phyloP scores from a whole-genome alignment of 2,329 filamentous ascomycete genomes.

The Paraphaeosphaeria sporulosa region DNA sequence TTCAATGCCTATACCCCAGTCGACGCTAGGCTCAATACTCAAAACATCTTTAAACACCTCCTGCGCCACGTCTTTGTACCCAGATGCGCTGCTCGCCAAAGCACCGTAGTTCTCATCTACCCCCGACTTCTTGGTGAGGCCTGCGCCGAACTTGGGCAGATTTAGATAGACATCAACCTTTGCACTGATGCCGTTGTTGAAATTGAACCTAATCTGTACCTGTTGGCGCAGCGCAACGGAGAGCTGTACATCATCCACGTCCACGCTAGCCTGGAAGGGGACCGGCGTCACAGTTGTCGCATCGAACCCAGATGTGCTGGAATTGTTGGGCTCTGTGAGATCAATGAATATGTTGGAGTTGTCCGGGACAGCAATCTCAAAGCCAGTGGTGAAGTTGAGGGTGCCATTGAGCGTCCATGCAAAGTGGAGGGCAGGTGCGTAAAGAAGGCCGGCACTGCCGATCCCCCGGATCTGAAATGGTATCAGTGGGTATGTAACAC shows the following conservation, averaged over 20 bases:
- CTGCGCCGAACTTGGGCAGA: constrained; percentile 8
- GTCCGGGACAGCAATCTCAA: constrained; percentile 1
- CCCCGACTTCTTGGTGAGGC: constrained; percentile 1
- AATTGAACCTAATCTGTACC: constrained; percentile 2
- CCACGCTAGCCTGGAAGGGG: constrained; percentile 7
- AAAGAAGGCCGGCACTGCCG: background rate
- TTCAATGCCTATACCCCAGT: constrained; percentile 12
- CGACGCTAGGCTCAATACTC: constrained; percentile 2
- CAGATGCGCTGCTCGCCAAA: constrained; percentile 5
- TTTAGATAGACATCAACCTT: constrained; percentile 10
- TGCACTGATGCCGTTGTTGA: background rate
- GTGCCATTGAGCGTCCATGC: background rate
- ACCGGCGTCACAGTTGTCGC: background rate
- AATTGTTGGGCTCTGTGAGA: constrained; percentile 2
- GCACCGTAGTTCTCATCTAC: constrained; percentile 10
- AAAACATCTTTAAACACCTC: constrained; percentile 8
- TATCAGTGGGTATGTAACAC: background rate
- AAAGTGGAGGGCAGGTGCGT: constrained; percentile 1
- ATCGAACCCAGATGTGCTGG: background rate
- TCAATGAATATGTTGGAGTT: constrained; percentile 4
- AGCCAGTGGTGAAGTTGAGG: constrained; percentile 2
- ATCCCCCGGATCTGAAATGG: background rate
- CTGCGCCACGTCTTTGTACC: constrained; percentile 12
- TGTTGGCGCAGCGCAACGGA: background rate
- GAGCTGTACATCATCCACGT: background rate